Conservation (phyloP, 1,284 basidiomycete species). For the Ustilago bromivora region DNA sequence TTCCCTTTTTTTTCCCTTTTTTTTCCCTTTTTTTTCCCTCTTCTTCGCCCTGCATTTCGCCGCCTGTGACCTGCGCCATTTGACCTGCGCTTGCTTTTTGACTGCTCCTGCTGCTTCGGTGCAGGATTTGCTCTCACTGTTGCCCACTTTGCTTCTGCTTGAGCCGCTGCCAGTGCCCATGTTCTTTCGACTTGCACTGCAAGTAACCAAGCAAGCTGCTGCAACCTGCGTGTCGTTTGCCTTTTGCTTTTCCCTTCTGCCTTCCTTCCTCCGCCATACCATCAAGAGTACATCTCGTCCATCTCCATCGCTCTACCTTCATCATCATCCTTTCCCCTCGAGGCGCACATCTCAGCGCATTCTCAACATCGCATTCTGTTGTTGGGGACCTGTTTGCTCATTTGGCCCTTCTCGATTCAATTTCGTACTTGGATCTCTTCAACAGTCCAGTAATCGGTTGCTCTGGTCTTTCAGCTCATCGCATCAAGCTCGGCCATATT, state of each 20-base stretch:
- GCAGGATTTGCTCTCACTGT: conserved; percentile 13
- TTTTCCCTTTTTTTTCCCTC: too few species aligned
- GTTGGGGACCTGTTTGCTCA: neutral
- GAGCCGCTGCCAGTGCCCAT: conserved; percentile 10
- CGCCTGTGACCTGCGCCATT: conserved; percentile 10
- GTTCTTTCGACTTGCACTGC: conserved; percentile 4
- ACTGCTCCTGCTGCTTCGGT: conserved; percentile 2
- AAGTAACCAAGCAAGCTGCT: conserved; percentile 30
- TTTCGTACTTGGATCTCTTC: neutral
- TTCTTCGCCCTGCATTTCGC: conserved; percentile 30
- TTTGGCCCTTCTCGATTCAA: neutral
- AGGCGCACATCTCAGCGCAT: conserved; percentile 24
- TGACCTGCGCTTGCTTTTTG: conserved; percentile 9
- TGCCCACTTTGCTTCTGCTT: conserved; percentile 9
- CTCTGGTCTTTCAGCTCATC: conserved; percentile 8
- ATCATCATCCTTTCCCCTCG: conserved; percentile 6
- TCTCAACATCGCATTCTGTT: neutral
- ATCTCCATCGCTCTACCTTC: conserved; percentile 4
- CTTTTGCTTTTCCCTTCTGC: conserved; percentile 1
- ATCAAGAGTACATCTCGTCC: conserved; percentile 18
- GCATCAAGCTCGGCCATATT: conserved; percentile 2
- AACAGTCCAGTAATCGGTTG: neutral
- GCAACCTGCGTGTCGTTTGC: conserved; percentile 49
- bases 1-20: too few species aligned
- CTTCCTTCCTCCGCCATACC: conserved; percentile 9